Base-by-base conservation (phyloP, 2,329 filamentous ascomycete genomes). In the Juglanconis sp. region DNA sequence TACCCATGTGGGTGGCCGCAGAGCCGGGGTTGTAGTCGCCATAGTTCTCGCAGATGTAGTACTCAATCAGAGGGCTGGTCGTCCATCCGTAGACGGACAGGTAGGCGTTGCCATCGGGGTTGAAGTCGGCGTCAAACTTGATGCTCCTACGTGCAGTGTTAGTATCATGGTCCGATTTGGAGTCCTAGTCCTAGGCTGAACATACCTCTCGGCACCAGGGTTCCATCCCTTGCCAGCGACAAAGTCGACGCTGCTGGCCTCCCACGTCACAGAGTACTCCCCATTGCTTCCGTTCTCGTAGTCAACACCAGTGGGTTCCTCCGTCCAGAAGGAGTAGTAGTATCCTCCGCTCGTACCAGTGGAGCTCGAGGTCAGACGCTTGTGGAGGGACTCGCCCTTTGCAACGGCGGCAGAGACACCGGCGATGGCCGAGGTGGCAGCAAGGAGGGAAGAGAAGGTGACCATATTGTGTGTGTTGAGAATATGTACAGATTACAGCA, bases 281-380 rank as follows among this genome's bases (percentile, higher is more conserved):
- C 84, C 82, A 34, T 70, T 78, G 3, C 70, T 70, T 30, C 76
- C 79, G 71, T 85, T 86, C 69, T 78, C 82, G 73, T 86, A 87
- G 47, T 74, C 79, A 8, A 81, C 79, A 47, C 72, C 68, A 40
- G 73, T 77, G 17, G 70, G 73, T 36, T 79, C 79, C 62, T 86
- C 83, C 59, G 79, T 83, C 82, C 82, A 87, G 75, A 78, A 85
- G 6, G 80, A 83, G 72, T 82, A 87, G 75, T 81, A 87, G 75
- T 78, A 87, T 57, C 83, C 83, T 66, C 82, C 80, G 73, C 81
- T 74, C 7, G 75, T 80, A 53, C 83, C 83, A 4, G 78, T 81
- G 13, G 73, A 71, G 64, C 76, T 80, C 56, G 75, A 69, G 34
- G 81, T 81, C 13, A 57, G 55, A 5, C 55, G 55, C 46, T 57